Conservation (phyloP, 2,329 filamentous ascomycete species). For the Didymella exigua region DNA sequence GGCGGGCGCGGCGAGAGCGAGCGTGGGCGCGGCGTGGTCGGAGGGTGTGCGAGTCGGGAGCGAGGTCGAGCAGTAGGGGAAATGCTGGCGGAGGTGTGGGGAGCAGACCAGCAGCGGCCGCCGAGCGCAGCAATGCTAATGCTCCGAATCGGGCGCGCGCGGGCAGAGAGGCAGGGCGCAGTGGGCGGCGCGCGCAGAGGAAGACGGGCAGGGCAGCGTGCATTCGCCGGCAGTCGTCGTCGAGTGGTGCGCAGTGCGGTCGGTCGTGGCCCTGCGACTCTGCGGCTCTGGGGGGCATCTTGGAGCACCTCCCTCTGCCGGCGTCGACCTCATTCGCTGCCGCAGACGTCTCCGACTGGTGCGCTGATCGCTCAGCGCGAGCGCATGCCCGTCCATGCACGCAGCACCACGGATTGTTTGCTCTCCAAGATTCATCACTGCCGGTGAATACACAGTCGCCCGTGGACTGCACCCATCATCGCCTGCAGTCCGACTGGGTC, state of each 20-base stretch:
- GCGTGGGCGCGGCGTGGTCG: constrained; percentile 24
- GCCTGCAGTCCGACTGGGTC: too few relatives aligned
- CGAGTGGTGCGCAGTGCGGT: background rate
- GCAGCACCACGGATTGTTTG: background rate
- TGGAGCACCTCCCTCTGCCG: constrained; percentile 4
- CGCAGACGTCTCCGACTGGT: constrained; percentile 29
- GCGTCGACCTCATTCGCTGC: constrained; percentile 29
- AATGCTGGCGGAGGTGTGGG: constrained; percentile 22
- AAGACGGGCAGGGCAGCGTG: background rate
- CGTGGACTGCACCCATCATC: too few relatives aligned
- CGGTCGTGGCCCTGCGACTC: background rate
- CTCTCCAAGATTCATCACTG: too few relatives aligned
- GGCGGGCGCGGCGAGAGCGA: constrained; percentile 26
- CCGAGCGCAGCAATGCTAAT: constrained; percentile 4
- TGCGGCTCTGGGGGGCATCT: constrained; percentile 2
- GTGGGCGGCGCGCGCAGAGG: background rate
- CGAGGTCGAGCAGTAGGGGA: constrained; percentile 1
- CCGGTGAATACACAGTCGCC: too few relatives aligned
- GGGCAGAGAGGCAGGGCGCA: background rate
- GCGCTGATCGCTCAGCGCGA: background rate
- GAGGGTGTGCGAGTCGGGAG: constrained; percentile 17
- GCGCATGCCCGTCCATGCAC: background rate
- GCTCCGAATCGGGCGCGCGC: background rate
- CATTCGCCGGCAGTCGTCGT: background rate
- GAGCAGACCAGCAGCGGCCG: constrained; percentile 6